Conservation (phyloP, 2,329 filamentous ascomycete genomes). For the Aspergillus oerlinghausenensis region DNA sequence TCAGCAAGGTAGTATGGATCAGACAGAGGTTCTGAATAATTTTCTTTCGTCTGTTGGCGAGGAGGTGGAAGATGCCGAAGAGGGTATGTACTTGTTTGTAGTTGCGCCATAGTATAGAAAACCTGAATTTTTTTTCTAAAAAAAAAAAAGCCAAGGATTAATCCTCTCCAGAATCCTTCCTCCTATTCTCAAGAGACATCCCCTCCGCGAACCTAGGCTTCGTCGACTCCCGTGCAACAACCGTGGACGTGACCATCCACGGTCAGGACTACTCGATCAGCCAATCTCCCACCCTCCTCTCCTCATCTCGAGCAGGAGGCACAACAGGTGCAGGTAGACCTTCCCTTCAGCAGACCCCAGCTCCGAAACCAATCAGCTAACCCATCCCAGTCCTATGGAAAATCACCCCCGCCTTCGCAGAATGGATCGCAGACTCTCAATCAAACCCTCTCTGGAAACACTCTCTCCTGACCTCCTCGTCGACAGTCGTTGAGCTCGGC, state of each 20-base stretch:
- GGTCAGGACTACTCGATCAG: constrained; percentile 68
- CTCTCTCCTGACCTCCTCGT: constrained; percentile 50
- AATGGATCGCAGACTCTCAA: constrained; percentile 62
- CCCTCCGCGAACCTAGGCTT: constrained; percentile 79
- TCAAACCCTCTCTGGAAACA: constrained; percentile 59
- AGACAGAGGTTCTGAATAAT: constrained; percentile 19
- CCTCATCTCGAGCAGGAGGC: constrained; percentile 67
- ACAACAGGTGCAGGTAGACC: constrained; percentile 65
- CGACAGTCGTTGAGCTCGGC: constrained; percentile 74
- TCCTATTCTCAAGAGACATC: constrained; percentile 73
- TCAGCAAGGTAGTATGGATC: neutral
- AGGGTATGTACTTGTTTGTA: constrained; percentile 46
- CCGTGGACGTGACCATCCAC: constrained; percentile 63
- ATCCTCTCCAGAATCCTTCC: constrained; percentile 67
- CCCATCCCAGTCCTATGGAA: constrained; percentile 72
- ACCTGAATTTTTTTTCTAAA: neutral
- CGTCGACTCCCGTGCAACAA: constrained; percentile 64
- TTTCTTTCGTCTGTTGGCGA: constrained; percentile 44
- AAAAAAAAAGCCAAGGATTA: constrained; percentile 2
- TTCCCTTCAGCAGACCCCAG: neutral
- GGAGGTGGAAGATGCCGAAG: constrained; percentile 54
- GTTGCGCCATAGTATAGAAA: neutral
- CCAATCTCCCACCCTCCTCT: constrained; percentile 79
- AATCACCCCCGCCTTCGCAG: constrained; percentile 75
- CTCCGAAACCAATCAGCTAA: neutral